These are phyloP conservation scores for Craterostigma plantagineum DNA, from an alignment of 257 asterid species.

Conservation along the genomic window DNA sequence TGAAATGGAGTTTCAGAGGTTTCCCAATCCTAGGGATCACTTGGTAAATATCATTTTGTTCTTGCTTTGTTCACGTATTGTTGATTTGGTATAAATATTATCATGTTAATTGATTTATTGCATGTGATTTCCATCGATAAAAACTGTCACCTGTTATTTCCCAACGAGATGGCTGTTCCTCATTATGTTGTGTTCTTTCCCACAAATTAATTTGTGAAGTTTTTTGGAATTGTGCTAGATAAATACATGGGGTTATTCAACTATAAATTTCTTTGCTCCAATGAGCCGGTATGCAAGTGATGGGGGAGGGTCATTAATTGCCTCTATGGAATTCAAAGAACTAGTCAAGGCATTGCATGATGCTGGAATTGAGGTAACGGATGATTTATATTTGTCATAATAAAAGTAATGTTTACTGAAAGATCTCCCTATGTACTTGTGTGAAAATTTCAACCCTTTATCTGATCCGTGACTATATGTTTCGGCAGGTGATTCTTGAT, in stretches of 20 bases:
- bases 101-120: neutral
- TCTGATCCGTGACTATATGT: slow-evolving; percentile 9
- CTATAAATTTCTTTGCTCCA: slow-evolving; percentile 90
- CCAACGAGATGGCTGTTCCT: slow-evolving; percentile 2
- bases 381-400: no score
- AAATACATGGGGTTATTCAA: slow-evolving; percentile 97
- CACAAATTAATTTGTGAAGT: slow-evolving; percentile 7
- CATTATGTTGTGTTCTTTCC: slow-evolving; percentile 6
- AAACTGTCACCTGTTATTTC: neutral
- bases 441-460: slow-evolving; percentile 6
- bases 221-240: slow-evolving; percentile 26
- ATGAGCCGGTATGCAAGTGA: slow-evolving; percentile 96
- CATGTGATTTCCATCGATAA: no score
- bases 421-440: neutral
- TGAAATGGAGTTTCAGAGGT: slow-evolving; percentile 86
- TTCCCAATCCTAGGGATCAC: slow-evolving; percentile 93
- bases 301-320: slow-evolving; percentile 74
- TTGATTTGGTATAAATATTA: neutral
- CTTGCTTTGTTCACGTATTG: neutral
- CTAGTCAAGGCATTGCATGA: slow-evolving; percentile 91
- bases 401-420: neutral
- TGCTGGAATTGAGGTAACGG: slow-evolving; percentile 80
- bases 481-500: slow-evolving; percentile 75
- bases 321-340: slow-evolving; percentile 67
- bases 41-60: slow-evolving; percentile 29